A percentile compares a stretch with the other conserved stretches of the same genome.
Conservation (phyloP, 2,329 filamentous ascomycete species). For the Botryosphaeria dothidea region DNA sequence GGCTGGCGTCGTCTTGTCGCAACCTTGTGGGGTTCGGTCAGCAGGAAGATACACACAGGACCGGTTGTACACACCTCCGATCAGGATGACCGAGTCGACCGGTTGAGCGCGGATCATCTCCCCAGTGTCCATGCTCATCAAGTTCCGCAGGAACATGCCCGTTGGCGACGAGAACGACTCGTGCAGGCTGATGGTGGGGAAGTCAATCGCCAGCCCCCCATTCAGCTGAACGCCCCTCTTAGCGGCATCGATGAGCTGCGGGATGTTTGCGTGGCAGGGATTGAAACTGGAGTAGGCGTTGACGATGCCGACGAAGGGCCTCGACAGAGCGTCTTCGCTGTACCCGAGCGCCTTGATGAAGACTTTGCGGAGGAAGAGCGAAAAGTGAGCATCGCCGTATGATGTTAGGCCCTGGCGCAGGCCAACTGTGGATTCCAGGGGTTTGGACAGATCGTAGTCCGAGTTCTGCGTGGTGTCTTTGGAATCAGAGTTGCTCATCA, state of each 20-base stretch:
- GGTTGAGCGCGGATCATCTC: constrained; percentile 76
- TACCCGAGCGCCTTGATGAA: constrained; percentile 78
- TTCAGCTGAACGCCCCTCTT: constrained; percentile 68
- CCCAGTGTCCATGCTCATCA: constrained; percentile 80
- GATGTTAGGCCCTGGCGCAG: constrained; percentile 65
- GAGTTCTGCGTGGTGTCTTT: not conserved
- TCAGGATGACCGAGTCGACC: constrained; percentile 66
- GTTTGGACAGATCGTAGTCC: constrained; percentile 61
- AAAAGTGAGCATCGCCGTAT: constrained; percentile 75
- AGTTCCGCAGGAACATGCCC: constrained; percentile 72
- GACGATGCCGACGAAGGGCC: constrained; percentile 73
- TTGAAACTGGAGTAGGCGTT: constrained; percentile 75
- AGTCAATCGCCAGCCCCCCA: constrained; percentile 70
- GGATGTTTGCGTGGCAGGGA: constrained; percentile 71
- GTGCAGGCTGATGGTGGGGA: constrained; percentile 72
- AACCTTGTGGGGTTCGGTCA: constrained; percentile 46
- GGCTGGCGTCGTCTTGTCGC: constrained; percentile 73
- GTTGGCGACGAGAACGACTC: constrained; percentile 70
- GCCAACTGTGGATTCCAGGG: constrained; percentile 54
- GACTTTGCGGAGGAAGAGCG: constrained; percentile 71
- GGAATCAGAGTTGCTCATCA: no score
- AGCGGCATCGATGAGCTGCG: constrained; percentile 69
- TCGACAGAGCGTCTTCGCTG: constrained; percentile 68
- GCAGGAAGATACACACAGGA: not conserved
- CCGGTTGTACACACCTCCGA: constrained; percentile 50